Percentiles rank a stretch among this genome's conserved stretches.
Evolutionary conservation across 192 early-diverging fungal species (phyloP).

Genomic region (Linnemannia elongata): DNA sequence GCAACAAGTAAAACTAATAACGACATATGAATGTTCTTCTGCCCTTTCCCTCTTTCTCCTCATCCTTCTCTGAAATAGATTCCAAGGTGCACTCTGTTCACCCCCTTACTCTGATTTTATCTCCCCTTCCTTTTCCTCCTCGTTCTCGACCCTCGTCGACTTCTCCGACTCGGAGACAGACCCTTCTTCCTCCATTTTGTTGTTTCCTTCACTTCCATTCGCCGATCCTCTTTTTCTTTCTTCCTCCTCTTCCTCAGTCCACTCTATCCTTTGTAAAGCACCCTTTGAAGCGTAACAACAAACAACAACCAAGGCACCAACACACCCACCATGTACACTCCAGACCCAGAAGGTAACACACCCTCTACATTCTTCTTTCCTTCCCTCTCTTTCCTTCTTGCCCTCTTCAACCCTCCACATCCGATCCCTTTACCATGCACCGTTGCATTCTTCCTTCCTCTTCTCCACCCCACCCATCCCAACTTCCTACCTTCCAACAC

Average conservation of each 20-base stretch:
- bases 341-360: slow-evolving; percentile 47
- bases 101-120: background rate
- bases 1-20: background rate
- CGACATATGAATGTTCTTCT: background rate
- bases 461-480: background rate
- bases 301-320: background rate
- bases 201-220: background rate
- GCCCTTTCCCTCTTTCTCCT: background rate
- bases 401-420: background rate
- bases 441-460: background rate
- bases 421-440: background rate
- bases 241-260: background rate
- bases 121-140: background rate
- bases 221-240: background rate
- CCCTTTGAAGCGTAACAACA: background rate
- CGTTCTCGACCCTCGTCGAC: background rate
- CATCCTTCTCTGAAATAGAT: background rate
- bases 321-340: slow-evolving; percentile 24
- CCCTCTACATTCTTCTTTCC: background rate
- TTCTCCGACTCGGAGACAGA: background rate
- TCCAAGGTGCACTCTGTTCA: background rate
- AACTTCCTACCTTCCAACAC: background rate
- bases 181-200: background rate
- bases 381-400: background rate
- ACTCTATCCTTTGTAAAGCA: background rate